Base-by-base conservation (phyloP, 768 basidiomycete species). In the Daedaleopsis nitida region DNA sequence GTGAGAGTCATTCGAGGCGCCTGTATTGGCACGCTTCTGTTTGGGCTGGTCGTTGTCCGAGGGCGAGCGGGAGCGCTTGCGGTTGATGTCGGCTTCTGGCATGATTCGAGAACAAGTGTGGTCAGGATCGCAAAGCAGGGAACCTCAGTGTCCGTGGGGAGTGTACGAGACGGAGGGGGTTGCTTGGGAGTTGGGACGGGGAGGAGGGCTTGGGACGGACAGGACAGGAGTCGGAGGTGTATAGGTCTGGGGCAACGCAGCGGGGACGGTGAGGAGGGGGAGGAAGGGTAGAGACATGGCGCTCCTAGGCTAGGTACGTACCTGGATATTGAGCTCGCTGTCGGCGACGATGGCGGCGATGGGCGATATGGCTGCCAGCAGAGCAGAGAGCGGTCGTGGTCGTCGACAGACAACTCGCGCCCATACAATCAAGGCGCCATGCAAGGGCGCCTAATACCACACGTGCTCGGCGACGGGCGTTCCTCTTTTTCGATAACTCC, bases 61-160 rank as follows among this genome's bases (percentile, higher is more conserved):
- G 60, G 90, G 87, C 55, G 91, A 93, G 72, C 91, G 91, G 68
- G 91, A 93, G 71, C 91, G 84, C 77, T 93, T 93, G 78, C 91
- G 88, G 74, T 81, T 90, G 67, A 83, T 81, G 80, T 92, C 90
- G 81, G 85, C 83, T 82, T 91, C 90, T 91, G 88, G 86, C 89
- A 91, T 91, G 76, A 81, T 84, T 82, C 81, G 83, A 82, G 57
- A 77, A 73, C 69, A 53, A 67, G 75, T 76, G 72, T 70, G 60
- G 67, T 68, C 57, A 67, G 67, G 68, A 65, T 60, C 63, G 63
- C 65, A 64, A 58, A 68, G 66, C 62, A 58, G 66, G 64, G 57
- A 65, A 64, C 67, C 64, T 64, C 42, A 66, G 62, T 67, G 67
- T 68, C 66, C 69, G 73, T 70, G 65, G 71, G 70, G 57, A 68